Conservation (phyloP, 148 eudicot genomes). For the Amaranthus hypochondriacus region DNA sequence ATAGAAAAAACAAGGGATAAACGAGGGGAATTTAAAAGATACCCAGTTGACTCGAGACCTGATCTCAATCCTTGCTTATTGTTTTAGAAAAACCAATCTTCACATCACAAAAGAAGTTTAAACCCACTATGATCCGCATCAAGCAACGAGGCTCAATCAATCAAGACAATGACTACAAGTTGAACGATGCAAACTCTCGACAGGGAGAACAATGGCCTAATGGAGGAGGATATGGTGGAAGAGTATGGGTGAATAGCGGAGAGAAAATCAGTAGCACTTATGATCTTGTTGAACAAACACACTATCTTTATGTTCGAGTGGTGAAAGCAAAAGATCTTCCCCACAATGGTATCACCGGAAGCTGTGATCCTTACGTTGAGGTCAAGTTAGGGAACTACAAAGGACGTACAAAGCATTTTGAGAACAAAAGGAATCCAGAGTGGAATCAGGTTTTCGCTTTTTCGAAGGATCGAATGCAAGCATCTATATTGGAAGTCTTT, state of each 20-base stretch:
- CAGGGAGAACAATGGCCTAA: slow-evolving; percentile 44
- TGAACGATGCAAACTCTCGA: slow-evolving; percentile 43
- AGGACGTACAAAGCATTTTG: slow-evolving; percentile 58
- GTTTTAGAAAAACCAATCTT: slow-evolving; percentile 4
- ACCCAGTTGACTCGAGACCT: neutral
- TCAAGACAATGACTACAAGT: slow-evolving; percentile 43
- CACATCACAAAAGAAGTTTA: slow-evolving; percentile 17
- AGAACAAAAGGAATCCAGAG: slow-evolving; percentile 56
- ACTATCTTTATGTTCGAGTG: slow-evolving; percentile 59
- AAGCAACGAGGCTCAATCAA: slow-evolving; percentile 29
- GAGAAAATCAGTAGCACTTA: slow-evolving; percentile 45
- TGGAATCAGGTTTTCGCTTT: slow-evolving; percentile 79
- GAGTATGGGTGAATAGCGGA: slow-evolving; percentile 46
- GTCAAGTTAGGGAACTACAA: slow-evolving; percentile 72
- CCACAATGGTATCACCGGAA: slow-evolving; percentile 37
- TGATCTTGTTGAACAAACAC: slow-evolving; percentile 69
- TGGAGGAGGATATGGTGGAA: slow-evolving; percentile 39
- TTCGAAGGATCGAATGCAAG: slow-evolving; percentile 59
- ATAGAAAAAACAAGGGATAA: neutral
- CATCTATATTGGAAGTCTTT: slow-evolving; percentile 50
- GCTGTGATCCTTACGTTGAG: slow-evolving; percentile 71
- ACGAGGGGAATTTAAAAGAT: slow-evolving; percentile 3
- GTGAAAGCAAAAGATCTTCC: slow-evolving; percentile 59
- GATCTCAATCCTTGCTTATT: neutral
- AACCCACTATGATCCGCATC: slow-evolving; percentile 33